Base-by-base conservation (phyloP, 371 early-diverging fungal genomes). In the Lichtheimia ramosa region DNA sequence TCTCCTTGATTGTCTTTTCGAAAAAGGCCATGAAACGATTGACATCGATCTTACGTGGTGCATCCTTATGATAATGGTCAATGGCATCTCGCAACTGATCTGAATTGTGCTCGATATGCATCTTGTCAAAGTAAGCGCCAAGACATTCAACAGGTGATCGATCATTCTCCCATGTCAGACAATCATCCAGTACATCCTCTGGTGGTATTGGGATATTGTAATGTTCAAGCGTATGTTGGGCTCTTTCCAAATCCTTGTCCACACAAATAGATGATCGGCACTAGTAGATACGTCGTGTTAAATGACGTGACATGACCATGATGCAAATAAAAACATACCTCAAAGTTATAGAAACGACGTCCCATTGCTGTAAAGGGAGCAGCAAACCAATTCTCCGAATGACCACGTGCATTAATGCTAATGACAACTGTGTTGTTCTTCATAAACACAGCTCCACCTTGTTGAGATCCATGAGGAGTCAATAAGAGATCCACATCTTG, bases 361-460 rank as follows among this genome's bases (percentile, higher is more conserved):
- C 79, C 82, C n/a, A 79, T 57, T 3, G 71, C 81, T 15, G 78
- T 76, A 54, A 75, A 61, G 0, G 77, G 67, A 23, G 46, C 77
- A n/a, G 64, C 66, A 59, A 84, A 84, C 84, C 83, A 84, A 18
- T 52, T 21, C 49, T 84, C 84, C 16, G 43, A 60, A 18, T 77
- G 79, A 1, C 63, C 70, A 3, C 80, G 56, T 7, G 61, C 54
- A 41, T 74, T 73, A 42, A 79, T 70, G 6, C 77, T 70, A 23
- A 84, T 62, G 0, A 81, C 48, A 0, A 58, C 54, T 2, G 65
- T 27, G 27, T 72, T 68, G 0, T 66, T 54, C 16, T 73, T 72
- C 81, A 81, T 80, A 48, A 83, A 83, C 12, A 83, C 41, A 8
- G 73, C 80, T 1, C 79, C 61, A 0, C 80, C 84, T 46, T 75